Base-by-base conservation (phyloP, 2,329 filamentous ascomycete genomes). In the Samsoniella hepiali region DNA sequence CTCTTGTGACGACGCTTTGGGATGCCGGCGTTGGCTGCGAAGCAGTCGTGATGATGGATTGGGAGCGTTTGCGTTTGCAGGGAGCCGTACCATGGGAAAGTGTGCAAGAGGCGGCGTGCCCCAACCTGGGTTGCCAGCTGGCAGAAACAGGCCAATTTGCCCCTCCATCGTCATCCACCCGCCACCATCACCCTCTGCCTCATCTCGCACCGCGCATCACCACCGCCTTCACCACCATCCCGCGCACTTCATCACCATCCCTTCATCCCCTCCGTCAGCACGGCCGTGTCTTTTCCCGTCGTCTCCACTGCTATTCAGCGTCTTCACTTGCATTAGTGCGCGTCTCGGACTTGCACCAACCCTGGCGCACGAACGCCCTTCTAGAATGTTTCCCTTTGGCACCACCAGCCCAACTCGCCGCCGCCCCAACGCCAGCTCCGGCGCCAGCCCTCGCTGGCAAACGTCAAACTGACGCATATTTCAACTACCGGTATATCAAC, bases 241-340 rank as follows among this genome's bases (percentile, higher is more conserved):
- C 27, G 5, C 42, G 22, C 55, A 27, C 29, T 22, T 31, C 29
- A 47, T n/a, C 44, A 31, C 13, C 56, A 27, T 51, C 22, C 22
- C 17, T 29, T 49, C 31, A 31, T 27, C 17, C 32, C 31, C 17
- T 32, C 27, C 13, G 31, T 29, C 10, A 36, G 32, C 32, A 58
- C 36, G 32, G 42, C 22, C 29, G 22, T 58, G 42, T 15, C 44
- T 13, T 58, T n/a, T 36, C 11, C n/a, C 49, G 13, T 29, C 45
- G 11, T 49, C n/a, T 31, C 56, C 56, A 58, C 56, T 50, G 44
- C 56, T 40, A 58, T 58, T 59, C 57, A 59, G 34, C 57, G 49
- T 58, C 36, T 40, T 50, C 22, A 22, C 57, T 42, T 59, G 57
- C 57, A 59, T 51, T 59, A 59, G 57, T 36, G 32, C 42, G 44